Evolutionary conservation across 2,329 filamentous ascomycete genomes (phyloP).

Genomic region (Claviceps spartinae): DNA sequence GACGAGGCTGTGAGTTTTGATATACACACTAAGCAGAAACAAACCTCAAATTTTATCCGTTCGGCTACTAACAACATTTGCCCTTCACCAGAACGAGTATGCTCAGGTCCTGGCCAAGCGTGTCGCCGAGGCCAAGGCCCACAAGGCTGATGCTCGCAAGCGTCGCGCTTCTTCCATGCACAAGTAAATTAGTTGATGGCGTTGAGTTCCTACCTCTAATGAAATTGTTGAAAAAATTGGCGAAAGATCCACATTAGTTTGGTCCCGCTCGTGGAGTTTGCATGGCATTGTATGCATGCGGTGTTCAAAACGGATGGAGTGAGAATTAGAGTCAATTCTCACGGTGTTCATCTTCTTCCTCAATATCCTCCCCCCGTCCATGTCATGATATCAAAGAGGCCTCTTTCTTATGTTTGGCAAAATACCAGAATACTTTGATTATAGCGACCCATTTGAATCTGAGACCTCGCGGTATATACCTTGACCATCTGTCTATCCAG

Average conservation of each 20-base stretch:
- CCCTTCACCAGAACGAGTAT: constrained; percentile 70
- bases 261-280: constrained; percentile 18
- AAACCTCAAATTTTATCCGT: too few relatives aligned
- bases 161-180: constrained; percentile 89
- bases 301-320: constrained; percentile 14
- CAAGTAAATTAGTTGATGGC: constrained; percentile 48
- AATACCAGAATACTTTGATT: too few relatives aligned
- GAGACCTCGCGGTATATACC: too few relatives aligned
- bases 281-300: constrained; percentile 21
- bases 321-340: constrained; percentile 11
- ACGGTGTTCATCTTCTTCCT: too few relatives aligned
- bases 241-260: constrained; percentile 16
- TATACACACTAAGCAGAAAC: background rate
- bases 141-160: constrained; percentile 91
- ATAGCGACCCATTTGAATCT: too few relatives aligned
- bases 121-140: constrained; percentile 88
- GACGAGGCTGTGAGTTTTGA: constrained; percentile 82
- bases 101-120: constrained; percentile 92
- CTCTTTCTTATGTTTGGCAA: too few relatives aligned
- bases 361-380: too few relatives aligned
- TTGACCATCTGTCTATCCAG: too few relatives aligned
- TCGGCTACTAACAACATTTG: constrained; percentile 16
- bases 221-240: constrained; percentile 16
- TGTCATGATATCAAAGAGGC: too few relatives aligned
- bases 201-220: constrained; percentile 12